Conservation (phyloP, 257 asterid genomes). For the Solanum pennellii region DNA sequence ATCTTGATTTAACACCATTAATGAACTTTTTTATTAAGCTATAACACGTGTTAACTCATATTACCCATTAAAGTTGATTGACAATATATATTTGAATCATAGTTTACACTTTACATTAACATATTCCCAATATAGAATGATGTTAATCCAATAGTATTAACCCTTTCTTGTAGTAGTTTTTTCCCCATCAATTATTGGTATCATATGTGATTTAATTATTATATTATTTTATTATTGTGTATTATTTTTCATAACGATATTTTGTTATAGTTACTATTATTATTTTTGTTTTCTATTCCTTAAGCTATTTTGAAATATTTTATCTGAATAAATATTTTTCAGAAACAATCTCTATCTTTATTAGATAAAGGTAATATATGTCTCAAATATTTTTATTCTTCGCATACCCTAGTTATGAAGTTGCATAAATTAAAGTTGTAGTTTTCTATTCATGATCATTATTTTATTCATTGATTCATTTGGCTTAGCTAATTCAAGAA, state of each 20-base stretch:
- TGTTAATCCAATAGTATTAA: not conserved
- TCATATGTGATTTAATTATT: not conserved
- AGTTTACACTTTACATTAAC: not conserved
- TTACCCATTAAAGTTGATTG: not conserved
- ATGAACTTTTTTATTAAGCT: conserved; percentile 1
- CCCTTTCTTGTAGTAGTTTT: not conserved
- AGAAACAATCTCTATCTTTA: not conserved
- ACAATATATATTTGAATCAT: not conserved
- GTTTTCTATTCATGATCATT: not conserved
- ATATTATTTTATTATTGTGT: too few species aligned
- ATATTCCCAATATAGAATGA: not conserved
- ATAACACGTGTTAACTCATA: not conserved
- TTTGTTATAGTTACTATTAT: not conserved
- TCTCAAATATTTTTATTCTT: too few species aligned
- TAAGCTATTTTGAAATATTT: fast-evolving
- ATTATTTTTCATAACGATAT: not conserved
- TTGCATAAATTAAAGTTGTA: not conserved
- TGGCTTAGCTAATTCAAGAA: not conserved
- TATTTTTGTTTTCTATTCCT: not conserved
- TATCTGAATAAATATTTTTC: not conserved
- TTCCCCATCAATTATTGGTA: not conserved
- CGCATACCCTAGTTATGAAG: not conserved
- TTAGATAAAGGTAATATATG: not conserved
- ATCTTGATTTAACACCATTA: conserved; percentile 19
- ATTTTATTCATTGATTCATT: not conserved